phyloP scores from a whole-genome alignment of 2,329 filamentous ascomycete genomes.

The Fusarium sp. region DNA sequence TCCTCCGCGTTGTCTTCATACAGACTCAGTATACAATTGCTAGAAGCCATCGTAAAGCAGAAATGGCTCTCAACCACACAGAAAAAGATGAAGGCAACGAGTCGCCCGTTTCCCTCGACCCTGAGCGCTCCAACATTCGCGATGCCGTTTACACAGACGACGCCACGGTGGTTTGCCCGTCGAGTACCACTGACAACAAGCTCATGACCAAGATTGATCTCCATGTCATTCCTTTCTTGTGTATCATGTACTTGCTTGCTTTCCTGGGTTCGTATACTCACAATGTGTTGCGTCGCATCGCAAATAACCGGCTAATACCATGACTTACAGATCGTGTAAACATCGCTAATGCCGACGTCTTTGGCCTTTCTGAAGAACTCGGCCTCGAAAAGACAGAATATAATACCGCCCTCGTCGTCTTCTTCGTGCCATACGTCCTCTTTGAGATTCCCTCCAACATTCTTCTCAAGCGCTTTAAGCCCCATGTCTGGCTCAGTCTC shows the following conservation, averaged over 20 bases:
- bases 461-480: slow-evolving; percentile 71
- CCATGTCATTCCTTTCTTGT: slow-evolving; percentile 78
- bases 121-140: slow-evolving; percentile 31
- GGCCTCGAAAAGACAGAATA: slow-evolving; percentile 70
- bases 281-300: neutral
- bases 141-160: slow-evolving; percentile 31
- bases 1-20: neutral
- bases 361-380: slow-evolving; percentile 73
- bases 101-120: slow-evolving; percentile 39
- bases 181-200: slow-evolving; percentile 70
- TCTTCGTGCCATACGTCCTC: slow-evolving; percentile 82
- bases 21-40: neutral
- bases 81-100: slow-evolving; percentile 40
- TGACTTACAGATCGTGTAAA: slow-evolving; percentile 72
- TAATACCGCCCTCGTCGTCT: slow-evolving; percentile 82
- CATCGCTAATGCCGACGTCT: slow-evolving; percentile 80
- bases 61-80: slow-evolving; percentile 29
- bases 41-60: neutral
- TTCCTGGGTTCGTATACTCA: slow-evolving; percentile 64
- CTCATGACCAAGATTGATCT: slow-evolving; percentile 78
- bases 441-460: slow-evolving; percentile 77
- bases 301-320: neutral
- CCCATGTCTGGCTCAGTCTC: slow-evolving; percentile 77
- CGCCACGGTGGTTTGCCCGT: slow-evolving; percentile 55
- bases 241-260: slow-evolving; percentile 76